Evolutionary conservation across 805 yeast species (phyloP), one percentile per base, ranked within the genome.

Genomic region (Wickerhamiella australiensis): DNA sequence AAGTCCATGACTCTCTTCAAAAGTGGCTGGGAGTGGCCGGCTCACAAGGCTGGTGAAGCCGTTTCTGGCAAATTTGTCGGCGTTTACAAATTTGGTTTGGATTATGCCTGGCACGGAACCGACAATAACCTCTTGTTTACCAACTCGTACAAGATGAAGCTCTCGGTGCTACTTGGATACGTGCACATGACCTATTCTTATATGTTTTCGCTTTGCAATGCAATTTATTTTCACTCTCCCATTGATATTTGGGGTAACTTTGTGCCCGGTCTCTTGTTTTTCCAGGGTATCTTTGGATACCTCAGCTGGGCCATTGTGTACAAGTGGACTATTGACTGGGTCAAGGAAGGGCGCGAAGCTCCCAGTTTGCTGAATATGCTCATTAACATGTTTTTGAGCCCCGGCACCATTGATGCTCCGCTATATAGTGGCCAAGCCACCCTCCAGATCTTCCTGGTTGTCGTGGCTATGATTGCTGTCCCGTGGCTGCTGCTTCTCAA

Each of bases 231-330:
- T 71, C 69, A 79, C 40, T 80, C 87, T 35, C 64, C 65, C 44
- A 78, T 92, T 56, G 96, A 92, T 63, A 78, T 92, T 40, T 67
- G 83, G 59, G 97, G 97, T 53, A 92, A 90, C 68, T 92, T 92
- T 61, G 73, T 90, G 52, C 98, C 98, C 1, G 95, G 97, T 35
- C 71, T 92, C 50, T 69, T 92, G 45, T 92, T 92, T 67, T 86
- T 92, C 96, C 95, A 87, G 67, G 82, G 95, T 47, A 90, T 92
- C 42, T 92, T 92, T 63, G 98, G 98, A 35, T 92, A 92, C 65
- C 72, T 92, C 53, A 77, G 95, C 0, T 65, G 88, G 56, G 75
- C 86, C 52, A 92, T 92, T 57, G 75, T 92, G 26, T 90, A 85
- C 73, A 92, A 92, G 68, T 92, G 98, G 98, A 69, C 80, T 20